Evolutionary conservation across 345 rosid genomes (phyloP).

Genomic region (Laguncularia racemosa): DNA sequence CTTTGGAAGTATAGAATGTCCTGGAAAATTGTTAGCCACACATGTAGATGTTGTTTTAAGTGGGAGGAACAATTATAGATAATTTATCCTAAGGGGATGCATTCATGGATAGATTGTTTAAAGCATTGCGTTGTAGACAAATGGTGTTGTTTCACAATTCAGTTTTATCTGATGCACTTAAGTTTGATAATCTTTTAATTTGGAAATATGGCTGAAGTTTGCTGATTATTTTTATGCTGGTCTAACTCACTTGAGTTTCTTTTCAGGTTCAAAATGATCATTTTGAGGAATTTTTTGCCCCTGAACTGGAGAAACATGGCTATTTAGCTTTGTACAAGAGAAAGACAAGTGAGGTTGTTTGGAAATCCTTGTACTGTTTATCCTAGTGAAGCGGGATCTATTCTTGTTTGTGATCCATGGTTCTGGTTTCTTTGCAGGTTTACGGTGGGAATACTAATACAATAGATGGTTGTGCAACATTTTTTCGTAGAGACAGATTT

Average conservation of each 20-base stretch:
- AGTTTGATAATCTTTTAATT: too few species aligned
- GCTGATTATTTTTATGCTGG: too few species aligned
- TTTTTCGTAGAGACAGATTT: slow-evolving; percentile 40
- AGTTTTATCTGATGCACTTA: too few species aligned
- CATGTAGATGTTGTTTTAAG: too few species aligned
- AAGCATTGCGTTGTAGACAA: too few species aligned
- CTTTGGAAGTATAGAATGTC: too few species aligned
- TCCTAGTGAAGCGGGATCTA: neutral
- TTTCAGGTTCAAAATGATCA: slow-evolving; percentile 93
- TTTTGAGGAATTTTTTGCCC: slow-evolving; percentile 83
- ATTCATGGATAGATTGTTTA: too few species aligned
- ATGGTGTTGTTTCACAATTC: too few species aligned
- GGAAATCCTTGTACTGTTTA: neutral
- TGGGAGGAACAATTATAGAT: too few species aligned
- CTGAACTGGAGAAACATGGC: slow-evolving; percentile 97
- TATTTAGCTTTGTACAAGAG: slow-evolving; percentile 84
- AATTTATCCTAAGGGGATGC: too few species aligned
- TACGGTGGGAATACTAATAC: slow-evolving; percentile 20
- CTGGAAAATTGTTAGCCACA: too few species aligned
- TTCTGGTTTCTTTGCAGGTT: slow-evolving; percentile 25
- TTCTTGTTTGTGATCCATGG: neutral
- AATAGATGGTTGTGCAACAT: slow-evolving; percentile 54
- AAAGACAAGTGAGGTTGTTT: slow-evolving; percentile 29
- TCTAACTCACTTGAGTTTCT: slow-evolving; percentile 4
- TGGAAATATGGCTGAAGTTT: too few species aligned